Evolutionary conservation across 331 rosid genomes (phyloP).

Genomic region (Stylosanthes scabra): DNA sequence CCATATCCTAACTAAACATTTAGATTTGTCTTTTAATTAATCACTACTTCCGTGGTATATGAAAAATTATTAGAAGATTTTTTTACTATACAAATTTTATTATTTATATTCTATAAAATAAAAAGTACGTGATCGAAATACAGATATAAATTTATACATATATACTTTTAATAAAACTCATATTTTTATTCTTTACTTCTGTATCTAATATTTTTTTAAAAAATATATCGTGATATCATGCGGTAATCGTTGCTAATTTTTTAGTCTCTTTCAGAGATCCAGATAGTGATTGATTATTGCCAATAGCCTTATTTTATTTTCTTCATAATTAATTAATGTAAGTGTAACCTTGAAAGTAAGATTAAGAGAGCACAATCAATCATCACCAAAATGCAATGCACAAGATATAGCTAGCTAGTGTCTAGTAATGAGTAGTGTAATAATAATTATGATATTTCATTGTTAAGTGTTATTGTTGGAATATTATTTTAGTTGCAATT

Average conservation of each 20-base stretch:
- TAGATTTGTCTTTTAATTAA: background rate
- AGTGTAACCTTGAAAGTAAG: background rate
- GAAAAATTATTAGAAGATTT: too few species aligned
- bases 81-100: too few species aligned
- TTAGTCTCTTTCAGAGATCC: background rate
- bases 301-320: background rate
- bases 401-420: background rate
- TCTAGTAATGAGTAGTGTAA: background rate
- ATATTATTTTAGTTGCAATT: background rate
- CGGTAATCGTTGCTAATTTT: background rate
- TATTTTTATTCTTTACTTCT: too few species aligned
- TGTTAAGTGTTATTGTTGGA: background rate
- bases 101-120: too few species aligned
- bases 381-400: background rate
- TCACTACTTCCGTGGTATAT: too few species aligned
- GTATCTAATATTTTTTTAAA: too few species aligned
- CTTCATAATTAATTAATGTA: background rate
- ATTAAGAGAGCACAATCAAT: background rate
- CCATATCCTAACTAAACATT: conserved; percentile 8
- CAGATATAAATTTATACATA: too few species aligned
- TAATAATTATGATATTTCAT: background rate
- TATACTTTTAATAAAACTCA: too few species aligned
- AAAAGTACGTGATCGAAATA: too few species aligned
- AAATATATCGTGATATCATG: background rate
- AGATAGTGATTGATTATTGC: background rate